Conservation (phyloP, 2,329 filamentous ascomycete species). For the Alternaria ethzedia region DNA sequence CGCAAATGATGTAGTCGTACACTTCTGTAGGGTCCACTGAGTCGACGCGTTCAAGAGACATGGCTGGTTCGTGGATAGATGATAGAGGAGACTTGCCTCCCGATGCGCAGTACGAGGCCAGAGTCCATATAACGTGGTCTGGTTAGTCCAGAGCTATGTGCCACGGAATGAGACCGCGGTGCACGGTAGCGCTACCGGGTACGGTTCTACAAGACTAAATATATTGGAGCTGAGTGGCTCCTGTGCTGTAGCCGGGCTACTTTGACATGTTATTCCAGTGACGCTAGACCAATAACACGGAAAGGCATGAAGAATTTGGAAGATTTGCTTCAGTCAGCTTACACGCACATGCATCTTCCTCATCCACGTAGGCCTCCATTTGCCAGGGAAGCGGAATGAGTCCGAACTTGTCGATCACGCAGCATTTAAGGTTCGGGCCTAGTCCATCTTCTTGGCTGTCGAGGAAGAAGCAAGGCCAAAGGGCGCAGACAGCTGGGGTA, state of each 20-base stretch:
- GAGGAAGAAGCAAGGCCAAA: neutral
- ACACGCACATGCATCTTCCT: neutral
- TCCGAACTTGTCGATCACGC: neutral
- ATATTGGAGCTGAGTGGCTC: neutral
- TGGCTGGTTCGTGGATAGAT: neutral
- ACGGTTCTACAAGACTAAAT: neutral
- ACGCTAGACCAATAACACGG: neutral
- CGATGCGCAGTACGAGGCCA: neutral
- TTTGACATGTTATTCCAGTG: too few relatives aligned
- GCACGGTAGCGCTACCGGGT: neutral
- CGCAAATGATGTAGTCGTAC: conserved; percentile 38
- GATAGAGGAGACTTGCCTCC: neutral
- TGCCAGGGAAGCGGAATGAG: neutral
- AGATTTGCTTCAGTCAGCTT: neutral
- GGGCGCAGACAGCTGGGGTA: neutral
- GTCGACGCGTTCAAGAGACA: conserved; percentile 27
- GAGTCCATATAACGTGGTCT: neutral
- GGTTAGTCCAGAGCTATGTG: neutral
- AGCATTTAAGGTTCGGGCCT: neutral
- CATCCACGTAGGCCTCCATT: neutral
- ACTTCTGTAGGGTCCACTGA: conserved; percentile 23
- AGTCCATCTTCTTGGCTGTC: neutral
- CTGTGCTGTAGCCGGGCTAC: neutral
- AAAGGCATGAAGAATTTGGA: neutral
- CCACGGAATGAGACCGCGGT: neutral